Base-by-base conservation (phyloP, 768 basidiomycete species). In the Rhizopogon vesiculosus region DNA sequence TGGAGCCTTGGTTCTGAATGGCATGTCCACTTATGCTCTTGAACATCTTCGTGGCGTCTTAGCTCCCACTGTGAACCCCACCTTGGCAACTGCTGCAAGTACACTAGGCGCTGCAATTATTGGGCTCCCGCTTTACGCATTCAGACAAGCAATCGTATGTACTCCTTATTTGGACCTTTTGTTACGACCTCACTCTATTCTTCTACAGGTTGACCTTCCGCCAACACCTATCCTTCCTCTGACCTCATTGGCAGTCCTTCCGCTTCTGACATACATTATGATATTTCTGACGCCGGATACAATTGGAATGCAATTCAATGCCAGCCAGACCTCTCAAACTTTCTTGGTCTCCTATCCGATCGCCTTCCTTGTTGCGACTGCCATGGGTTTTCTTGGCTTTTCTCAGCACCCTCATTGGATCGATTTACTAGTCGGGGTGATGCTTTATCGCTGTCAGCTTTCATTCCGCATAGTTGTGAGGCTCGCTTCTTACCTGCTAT, bases 381-480 rank as follows among this genome's bases (percentile, higher is more conserved):
- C 85, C 38, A 69, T 89, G 46, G 89, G 89, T 8, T 68, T 70
- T 39, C 72, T 89, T 51, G 80, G 80, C 19, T 91, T 89, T 58
- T 80, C 81, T n/a, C 81, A 85, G 49, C 73, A 69, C 41, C 83
- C 80, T 1, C 71, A 75, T 35, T 81, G 81, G 75, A 76, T 75
- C 3, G 92, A 94, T 62, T 58, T 83, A 7, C 62, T 81, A 1
- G 75, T 90, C 7, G 84, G 77, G 0, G 59, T 71, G 5, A 69
- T 87, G 31, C 77, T 92, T 19, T 85, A 84, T 65, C 77, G 82
- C 49, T 91, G 91, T 89, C 61, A 40, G 79, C 59, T 42, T 13
- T 49, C 19, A 49, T 29, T 38, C 31, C 28, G 45, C 31, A 51
- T 54, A 15, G 10, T 33, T 1, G 16, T 49, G 15, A 7, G 5